Conservation (phyloP, 495 filamentous ascomycete species). For the Wilcoxina mikolae region DNA sequence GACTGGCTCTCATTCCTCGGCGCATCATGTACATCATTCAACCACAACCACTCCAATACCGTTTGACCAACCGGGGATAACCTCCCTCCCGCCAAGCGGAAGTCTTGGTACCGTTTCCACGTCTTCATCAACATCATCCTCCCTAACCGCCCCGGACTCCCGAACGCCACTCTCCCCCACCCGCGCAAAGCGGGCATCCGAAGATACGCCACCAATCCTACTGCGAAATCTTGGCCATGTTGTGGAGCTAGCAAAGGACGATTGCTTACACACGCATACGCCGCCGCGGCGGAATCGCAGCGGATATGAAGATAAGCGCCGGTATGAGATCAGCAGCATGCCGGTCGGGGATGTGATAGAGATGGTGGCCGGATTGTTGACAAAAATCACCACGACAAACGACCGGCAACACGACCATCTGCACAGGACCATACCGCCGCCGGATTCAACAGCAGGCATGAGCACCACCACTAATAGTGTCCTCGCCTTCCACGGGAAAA, state of each 20-base stretch:
- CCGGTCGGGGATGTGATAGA: constrained; percentile 96
- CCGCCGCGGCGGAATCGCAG: constrained; percentile 14
- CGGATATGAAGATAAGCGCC: constrained; percentile 17
- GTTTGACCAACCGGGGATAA: constrained; percentile 11
- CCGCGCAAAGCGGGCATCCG: constrained; percentile 18
- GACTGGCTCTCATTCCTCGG: constrained; percentile 16
- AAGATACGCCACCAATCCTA: constrained; percentile 19
- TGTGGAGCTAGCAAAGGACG: constrained; percentile 24
- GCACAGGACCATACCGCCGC: constrained; percentile 53
- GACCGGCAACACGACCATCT: constrained; percentile 78
- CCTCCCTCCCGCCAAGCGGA: neutral
- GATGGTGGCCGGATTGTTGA: constrained; percentile 96
- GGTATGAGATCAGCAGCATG: constrained; percentile 95
- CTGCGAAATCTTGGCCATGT: constrained; percentile 23
- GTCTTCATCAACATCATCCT: constrained; percentile 9
- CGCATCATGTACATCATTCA: constrained; percentile 3
- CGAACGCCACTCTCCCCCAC: constrained; percentile 10
- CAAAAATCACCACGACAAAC: constrained; percentile 96
- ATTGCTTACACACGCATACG: constrained; percentile 10
- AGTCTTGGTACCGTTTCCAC: constrained; percentile 1
- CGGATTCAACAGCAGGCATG: constrained; percentile 44
- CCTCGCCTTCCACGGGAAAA: constrained; percentile 97
- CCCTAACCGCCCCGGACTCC: constrained; percentile 11
- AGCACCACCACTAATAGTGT: constrained; percentile 76
- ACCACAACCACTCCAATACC: constrained; percentile 5